phyloP scores from a whole-genome alignment of 2,329 filamentous ascomycete species.

The Claviceps sorghi region DNA sequence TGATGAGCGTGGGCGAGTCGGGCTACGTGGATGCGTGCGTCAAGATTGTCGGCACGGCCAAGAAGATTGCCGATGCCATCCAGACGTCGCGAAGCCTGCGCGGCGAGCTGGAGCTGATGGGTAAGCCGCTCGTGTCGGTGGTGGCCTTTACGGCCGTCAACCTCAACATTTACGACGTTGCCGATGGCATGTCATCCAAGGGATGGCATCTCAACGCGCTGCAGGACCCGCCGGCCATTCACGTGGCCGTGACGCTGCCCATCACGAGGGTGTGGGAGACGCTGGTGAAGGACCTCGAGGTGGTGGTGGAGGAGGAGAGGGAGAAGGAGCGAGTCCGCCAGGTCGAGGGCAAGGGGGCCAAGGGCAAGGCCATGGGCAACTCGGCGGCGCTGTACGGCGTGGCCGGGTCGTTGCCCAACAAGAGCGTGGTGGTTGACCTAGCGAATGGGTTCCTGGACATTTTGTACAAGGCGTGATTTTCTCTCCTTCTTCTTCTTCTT shows the following conservation, averaged over 20 bases:
- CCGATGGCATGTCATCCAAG: constrained; percentile 67
- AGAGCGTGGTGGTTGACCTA: constrained; percentile 82
- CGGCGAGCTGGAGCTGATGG: constrained; percentile 64
- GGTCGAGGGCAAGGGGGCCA: constrained; percentile 50
- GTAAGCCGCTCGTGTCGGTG: constrained; percentile 76
- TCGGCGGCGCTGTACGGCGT: constrained; percentile 87
- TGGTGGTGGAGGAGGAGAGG: constrained; percentile 54
- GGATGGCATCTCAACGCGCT: constrained; percentile 96
- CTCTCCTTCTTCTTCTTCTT: too few relatives aligned
- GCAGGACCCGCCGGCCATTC: constrained; percentile 81
- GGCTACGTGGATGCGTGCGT: constrained; percentile 81
- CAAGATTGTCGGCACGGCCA: constrained; percentile 74
- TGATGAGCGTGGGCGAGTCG: constrained; percentile 75
- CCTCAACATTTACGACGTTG: constrained; percentile 89
- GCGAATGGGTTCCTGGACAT: constrained; percentile 86
- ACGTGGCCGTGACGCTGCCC: constrained; percentile 84
- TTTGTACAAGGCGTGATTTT: constrained; percentile 76
- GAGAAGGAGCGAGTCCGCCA: constrained; percentile 65
- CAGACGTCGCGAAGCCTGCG: constrained; percentile 52
- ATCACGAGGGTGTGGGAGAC: constrained; percentile 69
- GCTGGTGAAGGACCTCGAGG: constrained; percentile 58
- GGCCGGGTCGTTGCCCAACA: constrained; percentile 86
- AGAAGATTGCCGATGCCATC: constrained; percentile 67
- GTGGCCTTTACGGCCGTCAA: constrained; percentile 72
- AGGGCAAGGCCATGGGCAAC: constrained; percentile 59